A percentile compares a stretch with the other conserved stretches of the same genome.
Conservation (phyloP, 2,329 filamentous ascomycete genomes). For the Epichloe festucae region DNA sequence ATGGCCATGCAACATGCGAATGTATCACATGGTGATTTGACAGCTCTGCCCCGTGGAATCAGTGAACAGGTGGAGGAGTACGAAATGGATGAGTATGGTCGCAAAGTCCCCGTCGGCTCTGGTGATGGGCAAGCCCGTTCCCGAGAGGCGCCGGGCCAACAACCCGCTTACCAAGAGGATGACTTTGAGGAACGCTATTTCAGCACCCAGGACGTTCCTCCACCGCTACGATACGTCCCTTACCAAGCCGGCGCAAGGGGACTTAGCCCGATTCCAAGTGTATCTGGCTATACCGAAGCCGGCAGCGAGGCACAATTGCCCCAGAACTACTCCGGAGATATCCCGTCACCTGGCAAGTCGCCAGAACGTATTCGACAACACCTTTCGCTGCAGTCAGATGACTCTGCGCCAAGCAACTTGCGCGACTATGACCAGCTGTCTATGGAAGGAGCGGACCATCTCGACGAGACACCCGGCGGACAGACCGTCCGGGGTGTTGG, state of each 20-base stretch:
- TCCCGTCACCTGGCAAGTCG: slow-evolving; percentile 41
- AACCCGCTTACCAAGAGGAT: slow-evolving; percentile 27
- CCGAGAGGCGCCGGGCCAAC: slow-evolving; percentile 15
- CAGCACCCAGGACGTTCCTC: slow-evolving; percentile 48
- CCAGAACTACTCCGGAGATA: slow-evolving; percentile 45
- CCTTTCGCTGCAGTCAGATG: slow-evolving; percentile 21
- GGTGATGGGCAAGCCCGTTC: slow-evolving; percentile 27
- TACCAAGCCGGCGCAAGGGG: slow-evolving; percentile 57
- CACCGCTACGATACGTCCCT: slow-evolving; percentile 52
- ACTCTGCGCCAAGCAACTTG: slow-evolving; percentile 27
- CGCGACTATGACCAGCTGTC: slow-evolving; percentile 40
- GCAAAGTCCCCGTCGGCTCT: slow-evolving; percentile 28
- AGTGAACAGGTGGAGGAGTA: slow-evolving; percentile 32
- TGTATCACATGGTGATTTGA: slow-evolving; percentile 45
- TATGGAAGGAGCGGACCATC: slow-evolving; percentile 42
- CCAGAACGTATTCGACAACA: slow-evolving; percentile 21
- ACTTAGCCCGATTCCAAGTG: slow-evolving; percentile 82
- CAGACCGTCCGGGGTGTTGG: slow-evolving; percentile 59
- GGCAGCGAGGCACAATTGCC: slow-evolving; percentile 45
- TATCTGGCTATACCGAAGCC: slow-evolving; percentile 71
- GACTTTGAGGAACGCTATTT: slow-evolving; percentile 36
- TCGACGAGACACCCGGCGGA: slow-evolving; percentile 47
- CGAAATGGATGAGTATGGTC: slow-evolving; percentile 33
- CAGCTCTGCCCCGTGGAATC: slow-evolving; percentile 36
- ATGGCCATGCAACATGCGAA: slow-evolving; percentile 58